Percentiles rank a stretch among this genome's conserved stretches.
Conservation (phyloP, 352 stramenopile genomes). For the Elongisporangium anandrum region DNA sequence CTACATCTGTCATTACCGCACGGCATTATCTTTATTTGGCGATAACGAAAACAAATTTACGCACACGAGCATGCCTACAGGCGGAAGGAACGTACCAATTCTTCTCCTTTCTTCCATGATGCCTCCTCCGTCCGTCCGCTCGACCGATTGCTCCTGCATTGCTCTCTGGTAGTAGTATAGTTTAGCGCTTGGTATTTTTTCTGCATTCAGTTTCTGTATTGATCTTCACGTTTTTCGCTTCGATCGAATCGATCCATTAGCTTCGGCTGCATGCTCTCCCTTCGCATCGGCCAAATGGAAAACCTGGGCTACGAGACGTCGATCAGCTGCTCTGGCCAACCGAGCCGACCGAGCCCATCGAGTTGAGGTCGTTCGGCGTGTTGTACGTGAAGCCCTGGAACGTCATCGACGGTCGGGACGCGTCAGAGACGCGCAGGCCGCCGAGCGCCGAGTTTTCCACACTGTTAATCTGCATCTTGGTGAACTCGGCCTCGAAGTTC, state of each 20-base stretch:
- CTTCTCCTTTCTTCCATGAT: neutral
- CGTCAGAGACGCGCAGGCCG: constrained; percentile 63
- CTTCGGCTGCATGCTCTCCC: neutral
- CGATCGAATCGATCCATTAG: neutral
- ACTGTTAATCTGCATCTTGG: constrained; percentile 87
- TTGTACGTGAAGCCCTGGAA: constrained; percentile 90
- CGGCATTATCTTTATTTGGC: neutral
- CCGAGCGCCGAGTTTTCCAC: constrained; percentile 69
- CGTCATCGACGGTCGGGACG: constrained; percentile 80
- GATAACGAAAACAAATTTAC: neutral
- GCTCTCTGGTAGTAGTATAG: neutral
- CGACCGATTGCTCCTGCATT: neutral
- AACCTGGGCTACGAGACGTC: neutral
- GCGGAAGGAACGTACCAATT: neutral
- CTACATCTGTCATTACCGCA: neutral
- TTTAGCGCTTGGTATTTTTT: neutral
- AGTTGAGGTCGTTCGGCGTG: constrained; percentile 83
- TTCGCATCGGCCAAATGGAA: neutral
- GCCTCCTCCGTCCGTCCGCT: neutral
- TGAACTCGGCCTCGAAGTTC: constrained; percentile 91
- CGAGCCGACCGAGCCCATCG: constrained; percentile 57
- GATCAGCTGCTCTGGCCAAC: neutral
- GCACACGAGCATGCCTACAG: neutral
- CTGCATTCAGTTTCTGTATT: neutral
- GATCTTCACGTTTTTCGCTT: neutral